Percentiles rank a stretch among this genome's conserved stretches.
phyloP scores from a whole-genome alignment of 148 eudicot genomes.

The Fagopyrum esculentum region DNA sequence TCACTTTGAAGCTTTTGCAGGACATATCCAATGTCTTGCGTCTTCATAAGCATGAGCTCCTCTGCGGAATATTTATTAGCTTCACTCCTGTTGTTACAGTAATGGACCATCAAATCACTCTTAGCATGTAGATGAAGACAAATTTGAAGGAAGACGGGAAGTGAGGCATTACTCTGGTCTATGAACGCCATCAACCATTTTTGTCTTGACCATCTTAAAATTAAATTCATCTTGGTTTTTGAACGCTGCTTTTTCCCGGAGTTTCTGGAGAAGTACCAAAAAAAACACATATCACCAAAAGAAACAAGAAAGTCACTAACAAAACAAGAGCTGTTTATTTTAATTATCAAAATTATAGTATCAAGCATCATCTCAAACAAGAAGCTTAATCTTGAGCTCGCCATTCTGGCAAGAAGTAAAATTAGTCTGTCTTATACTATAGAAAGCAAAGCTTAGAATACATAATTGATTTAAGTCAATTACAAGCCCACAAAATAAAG shows the following conservation, averaged over 20 bases:
- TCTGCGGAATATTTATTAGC: conserved; percentile 61
- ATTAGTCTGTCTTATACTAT: neutral
- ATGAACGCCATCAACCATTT: conserved; percentile 64
- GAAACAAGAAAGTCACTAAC: neutral
- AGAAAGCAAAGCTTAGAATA: neutral
- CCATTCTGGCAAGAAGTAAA: neutral
- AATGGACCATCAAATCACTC: neutral
- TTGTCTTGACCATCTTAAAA: conserved; percentile 69
- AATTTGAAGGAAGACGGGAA: neutral
- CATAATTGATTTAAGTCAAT: neutral
- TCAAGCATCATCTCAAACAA: neutral
- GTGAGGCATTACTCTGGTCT: conserved; percentile 42
- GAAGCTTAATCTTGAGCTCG: neutral
- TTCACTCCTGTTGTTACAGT: conserved; percentile 36
- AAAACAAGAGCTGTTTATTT: neutral
- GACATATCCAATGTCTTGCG: conserved; percentile 74
- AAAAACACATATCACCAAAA: neutral
- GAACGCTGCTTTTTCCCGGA: conserved; percentile 68
- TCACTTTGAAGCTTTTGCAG: conserved; percentile 76
- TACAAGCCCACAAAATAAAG: neutral
- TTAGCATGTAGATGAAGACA: neutral
- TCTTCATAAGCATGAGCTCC: conserved; percentile 77
- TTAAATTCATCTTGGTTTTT: conserved; percentile 80
- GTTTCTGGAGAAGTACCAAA: conserved; percentile 37
- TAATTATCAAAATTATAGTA: neutral